Percentiles rank a stretch among this genome's conserved stretches.
These are phyloP conservation scores for Fusarium bulbicola DNA, from an alignment of 2,329 filamentous ascomycete genomes.

Conservation along the genomic window DNA sequence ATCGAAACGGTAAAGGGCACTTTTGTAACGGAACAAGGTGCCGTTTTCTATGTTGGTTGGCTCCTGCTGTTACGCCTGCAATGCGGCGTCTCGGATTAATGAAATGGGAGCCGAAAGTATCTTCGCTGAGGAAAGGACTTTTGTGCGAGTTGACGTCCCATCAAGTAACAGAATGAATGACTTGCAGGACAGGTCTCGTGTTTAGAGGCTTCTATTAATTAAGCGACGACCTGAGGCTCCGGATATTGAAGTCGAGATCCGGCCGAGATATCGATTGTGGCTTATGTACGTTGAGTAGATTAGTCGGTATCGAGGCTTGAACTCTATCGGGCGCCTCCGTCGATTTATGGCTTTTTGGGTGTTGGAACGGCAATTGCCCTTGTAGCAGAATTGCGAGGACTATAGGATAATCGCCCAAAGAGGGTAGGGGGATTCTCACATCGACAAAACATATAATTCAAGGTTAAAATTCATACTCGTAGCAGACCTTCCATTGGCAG, in stretches of 20 bases:
- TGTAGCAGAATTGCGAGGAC: not conserved
- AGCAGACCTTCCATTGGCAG: conserved; percentile 6
- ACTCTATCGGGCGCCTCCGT: conserved; percentile 8
- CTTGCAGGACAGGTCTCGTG: conserved; percentile 25
- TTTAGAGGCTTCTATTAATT: not conserved
- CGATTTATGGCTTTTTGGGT: conserved; percentile 6
- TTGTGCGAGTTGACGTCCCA: conserved; percentile 3
- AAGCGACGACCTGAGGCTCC: conserved; percentile 12
- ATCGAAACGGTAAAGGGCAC: conserved; percentile 10
- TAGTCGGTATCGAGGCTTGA: conserved; percentile 14
- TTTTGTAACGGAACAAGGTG: conserved; percentile 17
- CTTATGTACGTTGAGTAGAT: conserved; percentile 21
- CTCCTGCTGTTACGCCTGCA: not conserved
- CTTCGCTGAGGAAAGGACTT: conserved; percentile 8
- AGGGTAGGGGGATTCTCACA: not conserved
- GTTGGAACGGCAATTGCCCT: conserved; percentile 9
- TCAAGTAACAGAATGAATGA: conserved; percentile 13
- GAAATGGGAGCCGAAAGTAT: not conserved
- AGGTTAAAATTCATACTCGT: conserved; percentile 1
- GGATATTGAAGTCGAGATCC: conserved; percentile 31
- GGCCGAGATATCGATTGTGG: conserved; percentile 34
- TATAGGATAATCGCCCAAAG: not conserved
- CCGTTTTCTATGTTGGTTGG: conserved; percentile 12
- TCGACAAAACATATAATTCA: conserved; percentile 6
- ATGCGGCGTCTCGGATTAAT: conserved; percentile 20